phyloP scores from a whole-genome alignment of 108 stramenopile species.

The Cyclotella baltica region DNA sequence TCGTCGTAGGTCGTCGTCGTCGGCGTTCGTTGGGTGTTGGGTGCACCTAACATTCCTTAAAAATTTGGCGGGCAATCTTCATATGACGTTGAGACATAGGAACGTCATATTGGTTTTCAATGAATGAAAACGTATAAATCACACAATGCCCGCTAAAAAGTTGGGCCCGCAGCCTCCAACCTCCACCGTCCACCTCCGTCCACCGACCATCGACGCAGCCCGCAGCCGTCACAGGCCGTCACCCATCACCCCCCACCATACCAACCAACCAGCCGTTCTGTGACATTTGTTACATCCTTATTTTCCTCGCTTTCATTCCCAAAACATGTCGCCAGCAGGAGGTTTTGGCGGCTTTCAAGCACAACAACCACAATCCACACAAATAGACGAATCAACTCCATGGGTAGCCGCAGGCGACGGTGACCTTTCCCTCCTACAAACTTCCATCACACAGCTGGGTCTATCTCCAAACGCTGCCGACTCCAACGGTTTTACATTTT shows the following conservation, averaged over 20 bases:
- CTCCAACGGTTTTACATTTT: conserved; percentile 51
- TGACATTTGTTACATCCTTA: background rate
- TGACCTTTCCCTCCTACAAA: conserved; percentile 41
- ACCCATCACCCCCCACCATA: background rate
- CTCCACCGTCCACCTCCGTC: background rate
- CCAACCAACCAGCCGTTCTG: background rate
- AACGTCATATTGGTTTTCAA: too few relatives aligned
- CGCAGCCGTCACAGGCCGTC: background rate
- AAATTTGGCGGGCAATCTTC: too few relatives aligned
- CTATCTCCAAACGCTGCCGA: conserved; percentile 52
- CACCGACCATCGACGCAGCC: background rate
- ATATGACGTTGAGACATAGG: too few relatives aligned
- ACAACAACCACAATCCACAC: conserved; percentile 23
- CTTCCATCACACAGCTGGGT: conserved; percentile 40
- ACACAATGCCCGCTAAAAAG: too few relatives aligned
- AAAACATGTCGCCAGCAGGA: conserved; percentile 22
- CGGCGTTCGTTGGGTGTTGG: too few relatives aligned
- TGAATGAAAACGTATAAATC: too few relatives aligned
- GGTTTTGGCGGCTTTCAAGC: conserved; percentile 46
- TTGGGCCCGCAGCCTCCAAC: background rate
- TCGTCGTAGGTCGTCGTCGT: too few relatives aligned
- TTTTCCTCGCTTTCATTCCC: background rate
- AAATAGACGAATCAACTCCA: conserved; percentile 54
- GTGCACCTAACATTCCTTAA: too few relatives aligned
- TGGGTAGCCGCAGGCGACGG: conserved; percentile 56